Evolutionary conservation across 2,329 filamentous ascomycete species (phyloP).

Genomic region (Huntiella moniliformis): DNA sequence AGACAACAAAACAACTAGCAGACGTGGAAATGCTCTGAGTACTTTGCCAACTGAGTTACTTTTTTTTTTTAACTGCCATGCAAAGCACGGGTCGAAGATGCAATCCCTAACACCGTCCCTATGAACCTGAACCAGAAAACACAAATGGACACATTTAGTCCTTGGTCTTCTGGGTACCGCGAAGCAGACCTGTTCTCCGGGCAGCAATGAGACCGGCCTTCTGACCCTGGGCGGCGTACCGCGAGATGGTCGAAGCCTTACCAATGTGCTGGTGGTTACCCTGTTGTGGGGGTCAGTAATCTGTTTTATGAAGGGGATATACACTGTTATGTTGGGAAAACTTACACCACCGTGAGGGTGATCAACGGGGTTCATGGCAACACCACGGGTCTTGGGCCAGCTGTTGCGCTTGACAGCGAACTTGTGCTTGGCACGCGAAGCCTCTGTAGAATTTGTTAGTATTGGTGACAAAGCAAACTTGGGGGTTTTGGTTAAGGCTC

Average conservation of each 20-base stretch:
- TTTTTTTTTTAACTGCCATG: constrained; percentile 23
- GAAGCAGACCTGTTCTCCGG: constrained; percentile 97
- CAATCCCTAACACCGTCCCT: constrained; percentile 46
- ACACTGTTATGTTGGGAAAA: constrained; percentile 15
- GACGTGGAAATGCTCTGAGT: constrained; percentile 9
- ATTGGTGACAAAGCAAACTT: not conserved
- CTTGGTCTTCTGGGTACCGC: constrained; percentile 99
- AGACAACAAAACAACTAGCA: constrained; percentile 9
- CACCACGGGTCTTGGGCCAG: constrained; percentile 99
- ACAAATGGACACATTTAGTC: constrained; percentile 40
- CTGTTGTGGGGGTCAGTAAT: constrained; percentile 29
- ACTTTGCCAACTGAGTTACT: constrained; percentile 28
- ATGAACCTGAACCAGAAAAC: constrained; percentile 12
- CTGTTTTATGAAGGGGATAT: not conserved
- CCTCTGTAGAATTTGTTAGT: constrained; percentile 43
- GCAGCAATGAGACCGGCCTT: constrained; percentile 99
- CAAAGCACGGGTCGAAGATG: constrained; percentile 35
- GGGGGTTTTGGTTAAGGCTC: not conserved
- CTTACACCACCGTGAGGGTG: constrained; percentile 86
- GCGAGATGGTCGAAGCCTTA: constrained; percentile 98
- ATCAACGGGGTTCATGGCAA: constrained; percentile 99
- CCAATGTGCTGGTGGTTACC: constrained; percentile 99
- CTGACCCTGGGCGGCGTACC: constrained; percentile 95
- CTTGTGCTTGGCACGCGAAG: constrained; percentile 99
- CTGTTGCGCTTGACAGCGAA: constrained; percentile 99